Evolutionary conservation across 1,284 basidiomycete species (phyloP).

Genomic region (Abortiporus biennis): DNA sequence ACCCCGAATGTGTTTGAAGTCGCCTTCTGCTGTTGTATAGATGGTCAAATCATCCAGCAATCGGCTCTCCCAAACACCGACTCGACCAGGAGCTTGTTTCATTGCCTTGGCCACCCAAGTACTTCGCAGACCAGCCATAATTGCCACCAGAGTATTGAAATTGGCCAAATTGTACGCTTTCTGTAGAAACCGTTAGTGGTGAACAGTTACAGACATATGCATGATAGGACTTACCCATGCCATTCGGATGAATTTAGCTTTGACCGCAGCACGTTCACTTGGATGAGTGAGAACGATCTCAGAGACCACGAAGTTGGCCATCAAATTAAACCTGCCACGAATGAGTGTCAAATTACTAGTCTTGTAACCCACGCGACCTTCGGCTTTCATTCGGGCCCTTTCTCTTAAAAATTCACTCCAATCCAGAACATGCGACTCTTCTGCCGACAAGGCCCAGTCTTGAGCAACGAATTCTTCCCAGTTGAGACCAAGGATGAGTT

Average conservation of each 20-base stretch:
- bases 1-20: constrained; percentile 73
- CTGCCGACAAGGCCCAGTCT: constrained; percentile 52
- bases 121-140: constrained; percentile 74
- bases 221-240: constrained; percentile 61
- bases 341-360: constrained; percentile 71
- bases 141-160: constrained; percentile 77
- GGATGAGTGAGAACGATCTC: constrained; percentile 72
- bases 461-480: constrained; percentile 79
- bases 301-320: constrained; percentile 78
- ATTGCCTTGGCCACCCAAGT: constrained; percentile 70
- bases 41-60: constrained; percentile 72
- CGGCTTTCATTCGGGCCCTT: constrained; percentile 62
- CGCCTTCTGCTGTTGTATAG: constrained; percentile 61
- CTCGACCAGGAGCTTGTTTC: constrained; percentile 57
- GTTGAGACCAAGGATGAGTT: constrained; percentile 76
- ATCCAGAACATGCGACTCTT: constrained; percentile 69
- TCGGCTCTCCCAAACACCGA: constrained; percentile 71
- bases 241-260: constrained; percentile 80
- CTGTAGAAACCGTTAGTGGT: constrained; percentile 37
- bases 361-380: constrained; percentile 49
- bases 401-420: constrained; percentile 82
- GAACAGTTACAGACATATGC: not conserved
- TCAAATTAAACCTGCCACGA: constrained; percentile 84
- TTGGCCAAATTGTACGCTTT: constrained; percentile 81
- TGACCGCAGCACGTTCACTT: constrained; percentile 58